Conservation (phyloP, 1,284 basidiomycete genomes). For the Microbotryomycetes sp. region DNA sequence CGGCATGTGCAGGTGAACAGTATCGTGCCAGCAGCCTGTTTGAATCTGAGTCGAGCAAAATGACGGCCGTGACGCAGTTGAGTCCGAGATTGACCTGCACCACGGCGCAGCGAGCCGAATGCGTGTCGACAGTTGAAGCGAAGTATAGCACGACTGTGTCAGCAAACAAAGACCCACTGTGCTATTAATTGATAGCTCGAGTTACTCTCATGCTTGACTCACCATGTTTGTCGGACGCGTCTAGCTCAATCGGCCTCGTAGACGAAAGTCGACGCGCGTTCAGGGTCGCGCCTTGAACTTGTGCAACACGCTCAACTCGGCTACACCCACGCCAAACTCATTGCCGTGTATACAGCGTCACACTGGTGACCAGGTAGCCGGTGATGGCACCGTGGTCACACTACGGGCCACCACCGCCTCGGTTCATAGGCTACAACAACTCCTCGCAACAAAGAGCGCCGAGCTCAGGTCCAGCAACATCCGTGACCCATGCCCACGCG, state of each 20-base stretch:
- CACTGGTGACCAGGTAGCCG: too few relatives aligned
- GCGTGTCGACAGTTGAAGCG: too few relatives aligned
- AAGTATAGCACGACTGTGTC: too few relatives aligned
- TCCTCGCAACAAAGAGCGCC: neutral
- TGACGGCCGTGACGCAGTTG: slow-evolving; percentile 76
- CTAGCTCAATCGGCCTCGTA: neutral
- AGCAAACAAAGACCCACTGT: too few relatives aligned
- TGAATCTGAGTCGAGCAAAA: slow-evolving; percentile 90
- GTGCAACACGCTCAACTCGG: neutral
- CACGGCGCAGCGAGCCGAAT: neutral
- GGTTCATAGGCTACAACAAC: too few relatives aligned
- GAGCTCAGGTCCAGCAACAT: neutral
- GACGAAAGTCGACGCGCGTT: neutral
- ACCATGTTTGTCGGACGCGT: too few relatives aligned
- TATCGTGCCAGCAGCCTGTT: slow-evolving; percentile 94
- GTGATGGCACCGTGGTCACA: too few relatives aligned
- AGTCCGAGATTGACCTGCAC: slow-evolving; percentile 67
- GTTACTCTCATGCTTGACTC: too few relatives aligned
- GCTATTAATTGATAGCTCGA: too few relatives aligned
- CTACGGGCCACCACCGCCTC: too few relatives aligned
- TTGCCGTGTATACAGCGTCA: too few relatives aligned
- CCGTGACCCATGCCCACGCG: neutral
- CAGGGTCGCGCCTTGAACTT: neutral
- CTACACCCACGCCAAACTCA: too few relatives aligned
- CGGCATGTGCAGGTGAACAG: slow-evolving; percentile 67